Base-by-base conservation (phyloP, 805 yeast genomes). In the Ascoidea tarda region DNA sequence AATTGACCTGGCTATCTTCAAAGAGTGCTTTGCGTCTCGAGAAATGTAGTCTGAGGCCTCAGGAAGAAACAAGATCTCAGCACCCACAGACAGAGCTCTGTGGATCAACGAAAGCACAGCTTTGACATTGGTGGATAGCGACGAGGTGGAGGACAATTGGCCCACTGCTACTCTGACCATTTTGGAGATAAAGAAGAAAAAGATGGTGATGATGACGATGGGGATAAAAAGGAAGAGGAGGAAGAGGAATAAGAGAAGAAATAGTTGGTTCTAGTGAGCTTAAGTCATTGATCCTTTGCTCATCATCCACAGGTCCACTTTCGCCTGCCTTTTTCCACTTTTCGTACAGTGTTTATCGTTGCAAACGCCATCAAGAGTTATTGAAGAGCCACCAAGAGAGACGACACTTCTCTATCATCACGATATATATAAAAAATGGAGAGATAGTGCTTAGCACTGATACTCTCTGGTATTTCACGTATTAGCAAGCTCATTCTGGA, bases 41-140 rank as follows among this genome's bases (percentile, higher is more conserved):
- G 96, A 82, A 46, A 91, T 74, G 64, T 88, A 91, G 64, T 91
- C 98, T 5, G 93, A 76, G 0, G 98, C 98, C 64, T 91, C 99
- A 1, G 98, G 98, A 48, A 91, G 74, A 62, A 93, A 88, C 5
- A 93, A 70, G 3, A 87, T 79, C 56, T 75, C 72, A 12, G 84
- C 89, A 4, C 82, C 76, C 14, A 72, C 63, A 2, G 66, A 67
- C 0, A 84, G 75, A 0, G 98, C 96, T 51, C 71, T 66, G n/a
- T 68, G 63, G 16, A 91, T 80, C 45, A 90, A 69, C 33, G 70
- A 70, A 10, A 76, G 73, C 0, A 82, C 95, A 0, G 73, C 67
- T 6, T 68, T 59, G 5, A 87, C 81, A 59, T 91, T 91, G 28
- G 71, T 72, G 1, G 66, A 61, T 32, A 88, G 64, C 46, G 76